phyloP scores from a whole-genome alignment of 2,329 filamentous ascomycete genomes.

The Herpomyces periplanetae region DNA sequence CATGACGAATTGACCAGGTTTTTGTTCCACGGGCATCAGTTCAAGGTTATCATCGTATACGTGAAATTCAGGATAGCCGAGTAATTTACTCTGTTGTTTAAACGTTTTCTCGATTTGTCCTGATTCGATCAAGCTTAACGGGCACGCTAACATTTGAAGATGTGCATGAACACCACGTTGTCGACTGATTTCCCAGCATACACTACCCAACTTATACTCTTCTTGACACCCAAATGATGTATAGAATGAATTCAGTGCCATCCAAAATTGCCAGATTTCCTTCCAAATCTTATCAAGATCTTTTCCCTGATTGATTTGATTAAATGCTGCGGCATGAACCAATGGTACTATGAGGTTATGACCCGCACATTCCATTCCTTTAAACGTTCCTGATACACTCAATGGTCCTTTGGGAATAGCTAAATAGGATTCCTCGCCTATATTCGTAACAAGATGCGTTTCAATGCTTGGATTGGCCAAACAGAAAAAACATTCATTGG shows the following conservation, averaged over 20 bases:
- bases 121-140: constrained; percentile 21
- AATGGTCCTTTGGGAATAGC: constrained; percentile 75
- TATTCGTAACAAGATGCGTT: constrained; percentile 55
- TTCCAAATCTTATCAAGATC: constrained; percentile 17
- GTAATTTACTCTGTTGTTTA: constrained; percentile 47
- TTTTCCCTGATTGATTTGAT: constrained; percentile 19
- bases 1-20: too few relatives aligned
- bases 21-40: too few relatives aligned
- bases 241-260: too few relatives aligned
- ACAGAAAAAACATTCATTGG: constrained; percentile 73
- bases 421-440: constrained; percentile 52
- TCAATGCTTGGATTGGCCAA: constrained; percentile 49
- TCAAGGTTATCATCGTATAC: constrained; percentile 5
- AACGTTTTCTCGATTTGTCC: constrained; percentile 61
- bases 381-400: constrained; percentile 26
- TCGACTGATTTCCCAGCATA: constrained; percentile 75
- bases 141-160: constrained; percentile 63
- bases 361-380: constrained; percentile 29
- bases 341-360: constrained; percentile 77
- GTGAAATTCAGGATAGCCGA: constrained; percentile 15
- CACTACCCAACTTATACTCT: constrained; percentile 32
- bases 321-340: constrained; percentile 34
- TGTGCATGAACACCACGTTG: constrained; percentile 46
- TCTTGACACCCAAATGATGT: too few relatives aligned
- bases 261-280: constrained; percentile 40